Evolutionary conservation across 257 asterid species (phyloP), one percentile per base, ranked within the genome.

Genomic region (Echium plantagineum): DNA sequence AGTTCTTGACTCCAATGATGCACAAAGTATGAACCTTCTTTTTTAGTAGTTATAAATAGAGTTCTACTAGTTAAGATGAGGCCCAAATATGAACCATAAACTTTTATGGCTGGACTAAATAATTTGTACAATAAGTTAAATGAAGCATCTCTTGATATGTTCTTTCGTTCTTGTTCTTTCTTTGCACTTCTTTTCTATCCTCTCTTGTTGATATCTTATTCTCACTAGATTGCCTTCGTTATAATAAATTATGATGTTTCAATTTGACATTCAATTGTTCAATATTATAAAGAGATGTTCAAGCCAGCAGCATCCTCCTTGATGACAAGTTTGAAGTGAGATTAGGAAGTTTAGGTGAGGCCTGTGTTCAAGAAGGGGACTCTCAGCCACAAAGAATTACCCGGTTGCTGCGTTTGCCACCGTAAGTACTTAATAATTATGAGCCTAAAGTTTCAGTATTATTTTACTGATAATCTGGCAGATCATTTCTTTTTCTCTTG

Each of bases 271-370:
- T 48, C 47, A 30, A 48, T 52, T 58, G 55, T 55, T 59, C 56
- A 63, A 38, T 28, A 66, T 61, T 62, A 24, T 78, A 59, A 77
- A 93, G 99, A 84, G 97, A 93, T 78, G 74, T 93, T 65, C 99
- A 86, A 84, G 94, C 97, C 52, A 86, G 97, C 73, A 89, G 98
- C 74, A 81, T 91, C 77, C 95, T 91, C 67, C 98, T 91, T 61
- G 98, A 91, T 52, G 96, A 91, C 66, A 93, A 86, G 77, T 93
- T 72, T 55, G 99, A 93, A 81, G 97, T 93, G 63, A 80, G 99
- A 67, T 71, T 93, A 46, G 99, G 97, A 71, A 93, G 99, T 73
- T 76, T 93, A 75, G 83, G 90, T 58, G 83, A 84, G 67, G 89
- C 79, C 58, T 89, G 94, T 75, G 83, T 80, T 70, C 95, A 91